Evolutionary conservation across 495 filamentous ascomycete species (phyloP).

Genomic region (Penicillium lagena): DNA sequence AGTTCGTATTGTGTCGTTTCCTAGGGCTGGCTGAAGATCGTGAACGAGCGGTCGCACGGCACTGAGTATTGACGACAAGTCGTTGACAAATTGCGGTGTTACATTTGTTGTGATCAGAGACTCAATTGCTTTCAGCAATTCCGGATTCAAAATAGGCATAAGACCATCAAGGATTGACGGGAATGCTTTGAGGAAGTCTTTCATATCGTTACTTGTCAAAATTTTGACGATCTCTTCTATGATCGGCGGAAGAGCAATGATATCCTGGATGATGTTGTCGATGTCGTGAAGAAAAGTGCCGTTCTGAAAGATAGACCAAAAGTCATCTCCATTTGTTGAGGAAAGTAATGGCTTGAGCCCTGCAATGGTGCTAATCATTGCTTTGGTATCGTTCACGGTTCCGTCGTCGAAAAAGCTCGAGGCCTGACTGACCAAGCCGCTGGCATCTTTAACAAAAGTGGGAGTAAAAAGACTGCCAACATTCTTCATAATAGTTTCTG

Average conservation of each 20-base stretch:
- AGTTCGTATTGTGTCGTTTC: not conserved
- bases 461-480: not conserved
- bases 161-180: not conserved
- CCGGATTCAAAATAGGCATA: not conserved
- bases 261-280: constrained; percentile 1
- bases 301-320: not conserved
- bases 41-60: not conserved
- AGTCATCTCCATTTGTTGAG: not conserved
- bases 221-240: not conserved
- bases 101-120: not conserved
- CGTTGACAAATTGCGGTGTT: not conserved
- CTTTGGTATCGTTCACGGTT: not conserved
- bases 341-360: not conserved
- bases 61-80: not conserved
- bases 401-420: not conserved
- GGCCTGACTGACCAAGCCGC: not conserved
- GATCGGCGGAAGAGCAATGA: not conserved
- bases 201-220: not conserved
- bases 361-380: not conserved
- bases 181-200: not conserved
- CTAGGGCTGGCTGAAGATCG: not conserved
- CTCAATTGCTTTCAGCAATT: not conserved
- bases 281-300: not conserved
- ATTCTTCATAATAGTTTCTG: not conserved
- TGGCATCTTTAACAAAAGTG: not conserved